A percentile compares a stretch with the other conserved stretches of the same genome.
Evolutionary conservation across 345 rosid species (phyloP).

Genomic region (Corymbia maculata): DNA sequence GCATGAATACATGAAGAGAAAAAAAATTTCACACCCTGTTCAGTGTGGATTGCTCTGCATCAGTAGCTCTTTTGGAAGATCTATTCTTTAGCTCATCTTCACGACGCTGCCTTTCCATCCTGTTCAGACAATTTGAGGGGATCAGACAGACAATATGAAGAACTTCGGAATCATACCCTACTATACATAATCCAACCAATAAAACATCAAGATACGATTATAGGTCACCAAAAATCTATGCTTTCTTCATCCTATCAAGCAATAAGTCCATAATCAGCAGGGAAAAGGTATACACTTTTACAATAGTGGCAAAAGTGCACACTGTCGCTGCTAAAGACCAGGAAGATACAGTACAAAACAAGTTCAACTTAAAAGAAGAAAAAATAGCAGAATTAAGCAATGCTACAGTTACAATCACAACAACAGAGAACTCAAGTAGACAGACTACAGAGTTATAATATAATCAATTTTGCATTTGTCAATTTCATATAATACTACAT

Average conservation of each 20-base stretch:
- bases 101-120: slow-evolving; percentile 97
- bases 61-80: slow-evolving; percentile 71
- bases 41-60: slow-evolving; percentile 69
- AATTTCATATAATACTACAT: neutral
- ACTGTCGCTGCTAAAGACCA: neutral
- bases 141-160: neutral
- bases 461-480: neutral
- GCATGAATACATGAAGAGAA: neutral
- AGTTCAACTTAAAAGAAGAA: neutral
- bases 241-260: neutral
- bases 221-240: neutral
- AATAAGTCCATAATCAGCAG: neutral
- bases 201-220: neutral
- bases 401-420: neutral
- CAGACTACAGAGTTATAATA: neutral
- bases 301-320: neutral
- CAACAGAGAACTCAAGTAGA: neutral
- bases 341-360: neutral
- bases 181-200: neutral
- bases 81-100: slow-evolving; percentile 84
- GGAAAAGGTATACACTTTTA: neutral
- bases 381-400: neutral
- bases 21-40: slow-evolving; percentile 48
- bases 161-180: neutral
- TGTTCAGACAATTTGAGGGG: slow-evolving; percentile 4